Conservation (phyloP, 371 early-diverging fungal genomes). For the Actinomortierella wolfii region DNA sequence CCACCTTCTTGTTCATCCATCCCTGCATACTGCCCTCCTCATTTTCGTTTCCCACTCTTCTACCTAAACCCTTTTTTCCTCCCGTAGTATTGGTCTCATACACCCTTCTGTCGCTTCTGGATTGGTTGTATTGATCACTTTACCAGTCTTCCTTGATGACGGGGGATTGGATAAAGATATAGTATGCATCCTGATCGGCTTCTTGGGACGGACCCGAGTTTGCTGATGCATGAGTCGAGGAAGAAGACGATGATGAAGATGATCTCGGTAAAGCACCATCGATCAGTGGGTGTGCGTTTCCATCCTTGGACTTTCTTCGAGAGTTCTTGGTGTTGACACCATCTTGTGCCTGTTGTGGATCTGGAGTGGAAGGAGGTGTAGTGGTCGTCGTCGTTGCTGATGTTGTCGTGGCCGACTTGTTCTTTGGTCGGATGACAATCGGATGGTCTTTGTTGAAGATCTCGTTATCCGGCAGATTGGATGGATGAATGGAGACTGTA, state of each 20-base stretch:
- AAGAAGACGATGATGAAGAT: too few relatives aligned
- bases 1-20: too few relatives aligned
- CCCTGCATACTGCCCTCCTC: too few relatives aligned
- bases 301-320: conserved; percentile 9
- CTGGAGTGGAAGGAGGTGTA: not conserved
- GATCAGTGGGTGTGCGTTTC: too few relatives aligned
- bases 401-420: conserved; percentile 14
- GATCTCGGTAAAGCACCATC: too few relatives aligned
- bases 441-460: conserved; percentile 59
- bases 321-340: not conserved
- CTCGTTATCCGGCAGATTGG: conserved; percentile 61
- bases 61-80: too few relatives aligned
- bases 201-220: conserved; percentile 7
- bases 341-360: conserved; percentile 2
- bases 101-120: too few relatives aligned
- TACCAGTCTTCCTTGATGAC: conserved; percentile 94
- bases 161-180: conserved; percentile 59
- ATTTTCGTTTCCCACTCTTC: too few relatives aligned
- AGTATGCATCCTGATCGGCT: conserved; percentile 47
- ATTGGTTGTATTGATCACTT: too few relatives aligned
- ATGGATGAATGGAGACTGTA: conserved; percentile 68
- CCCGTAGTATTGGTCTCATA: too few relatives aligned
- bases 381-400: conserved; percentile 5
- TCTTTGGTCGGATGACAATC: conserved; percentile 50
- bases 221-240: not conserved